Base-by-base conservation (phyloP, 2,329 filamentous ascomycete species). In the Incumbomyces delicatus region DNA sequence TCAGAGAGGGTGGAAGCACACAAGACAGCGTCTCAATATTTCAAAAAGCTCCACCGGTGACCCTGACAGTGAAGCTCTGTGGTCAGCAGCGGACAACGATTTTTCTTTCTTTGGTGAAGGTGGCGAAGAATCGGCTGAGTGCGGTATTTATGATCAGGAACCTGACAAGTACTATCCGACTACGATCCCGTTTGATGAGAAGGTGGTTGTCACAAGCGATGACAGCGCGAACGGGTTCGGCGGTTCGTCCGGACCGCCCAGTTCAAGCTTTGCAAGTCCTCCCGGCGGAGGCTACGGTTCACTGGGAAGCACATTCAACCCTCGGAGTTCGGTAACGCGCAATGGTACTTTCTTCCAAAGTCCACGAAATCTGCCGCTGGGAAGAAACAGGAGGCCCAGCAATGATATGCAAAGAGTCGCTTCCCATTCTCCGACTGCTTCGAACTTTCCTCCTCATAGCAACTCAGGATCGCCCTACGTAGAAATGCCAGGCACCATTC, bases 41-140 rank as follows among this genome's bases (percentile, higher is more conserved):
- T 70, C 66, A 6, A 74, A 71, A 50, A 79, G 76, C 6, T 73
- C 73, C 27, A 80, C 76, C 0, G 75, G 77, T 39, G 77, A 81
- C 52, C 62, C 66, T 7, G 78, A 81, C 54, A 74, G 72, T 3
- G 77, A 80, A 57, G 69, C 71, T 3, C 67, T 81, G 10, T 80
- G 77, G 77, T 67, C 71, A 41, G 77, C 77, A 7, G 75, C 77
- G 2, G 66, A 70, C 47, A 67, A 74, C 43, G 78, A 81, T 56
- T 81, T 81, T 51, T 77, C 74, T 22, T 79, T 79, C 60, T 81
- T 81, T 48, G 71, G 67, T 1, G 74, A 77, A 33, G 74, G 74
- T 39, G 56, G 56, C 11, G 56, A 57, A 47, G 54, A 57, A 39
- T 48, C 53, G 30, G 56, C 45, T 7, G 76, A 79, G 54, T 76